Percentiles rank a stretch among this genome's conserved stretches.
Evolutionary conservation across 768 basidiomycete species (phyloP).

Genomic region (Udeniomyces megalosporus): DNA sequence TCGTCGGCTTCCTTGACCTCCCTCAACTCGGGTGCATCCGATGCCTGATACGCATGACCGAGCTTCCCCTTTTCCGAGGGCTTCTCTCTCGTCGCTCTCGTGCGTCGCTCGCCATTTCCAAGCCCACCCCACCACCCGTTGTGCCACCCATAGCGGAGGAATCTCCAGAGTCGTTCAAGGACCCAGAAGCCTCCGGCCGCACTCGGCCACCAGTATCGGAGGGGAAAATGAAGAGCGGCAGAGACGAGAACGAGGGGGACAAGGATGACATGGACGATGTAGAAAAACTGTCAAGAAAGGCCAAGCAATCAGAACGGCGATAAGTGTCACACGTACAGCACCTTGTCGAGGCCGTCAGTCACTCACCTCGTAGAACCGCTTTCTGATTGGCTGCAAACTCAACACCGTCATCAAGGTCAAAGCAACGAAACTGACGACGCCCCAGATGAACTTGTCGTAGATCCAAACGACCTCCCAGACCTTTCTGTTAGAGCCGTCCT

Average conservation of each 20-base stretch:
- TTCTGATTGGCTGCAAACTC: constrained; percentile 40
- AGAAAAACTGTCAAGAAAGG: too few species aligned
- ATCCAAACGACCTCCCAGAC: constrained; percentile 40
- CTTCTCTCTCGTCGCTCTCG: not conserved
- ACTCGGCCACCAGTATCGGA: constrained; percentile 53
- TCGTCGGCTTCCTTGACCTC: constrained; percentile 4
- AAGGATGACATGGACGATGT: constrained; percentile 46
- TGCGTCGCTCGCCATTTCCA: constrained; percentile 7
- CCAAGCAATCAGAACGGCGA: too few species aligned
- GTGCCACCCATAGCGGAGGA: constrained; percentile 40
- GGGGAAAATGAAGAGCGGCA: constrained; percentile 52
- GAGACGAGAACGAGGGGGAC: constrained; percentile 46
- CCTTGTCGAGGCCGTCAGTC: too few species aligned
- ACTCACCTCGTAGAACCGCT: constrained; percentile 36
- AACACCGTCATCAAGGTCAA: constrained; percentile 41
- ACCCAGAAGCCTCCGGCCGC: constrained; percentile 46
- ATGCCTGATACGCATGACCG: not conserved
- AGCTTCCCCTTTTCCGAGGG: not conserved
- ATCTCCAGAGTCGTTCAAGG: constrained; percentile 45
- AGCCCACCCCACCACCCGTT: constrained; percentile 40
- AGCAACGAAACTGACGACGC: constrained; percentile 39
- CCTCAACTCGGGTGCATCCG: not conserved
- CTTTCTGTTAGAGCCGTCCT: constrained; percentile 31
- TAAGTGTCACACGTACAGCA: too few species aligned
- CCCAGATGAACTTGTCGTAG: constrained; percentile 48